These are phyloP conservation scores for Mallotus nudiflorus DNA, from an alignment of 345 rosid genomes.

Conservation along the genomic window DNA sequence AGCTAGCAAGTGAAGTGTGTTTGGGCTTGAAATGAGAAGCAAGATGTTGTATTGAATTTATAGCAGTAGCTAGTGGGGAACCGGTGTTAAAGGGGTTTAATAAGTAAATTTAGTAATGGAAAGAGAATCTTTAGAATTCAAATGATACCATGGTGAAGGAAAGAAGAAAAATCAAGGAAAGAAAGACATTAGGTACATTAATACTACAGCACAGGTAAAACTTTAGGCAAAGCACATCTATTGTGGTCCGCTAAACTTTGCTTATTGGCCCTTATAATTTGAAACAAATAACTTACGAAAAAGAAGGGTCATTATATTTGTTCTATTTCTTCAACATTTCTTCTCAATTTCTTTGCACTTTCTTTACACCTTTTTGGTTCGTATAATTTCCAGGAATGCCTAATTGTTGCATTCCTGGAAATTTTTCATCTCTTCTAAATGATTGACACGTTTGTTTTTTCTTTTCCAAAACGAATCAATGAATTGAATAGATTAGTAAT, in stretches of 20 bases:
- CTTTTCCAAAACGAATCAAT: too few species aligned
- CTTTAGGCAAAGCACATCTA: slow-evolving; percentile 5
- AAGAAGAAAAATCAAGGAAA: slow-evolving; percentile 1
- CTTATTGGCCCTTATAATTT: not conserved
- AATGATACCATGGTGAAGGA: not conserved
- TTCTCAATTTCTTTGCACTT: not conserved
- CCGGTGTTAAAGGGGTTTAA: not conserved
- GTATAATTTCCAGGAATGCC: too few species aligned
- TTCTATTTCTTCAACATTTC: not conserved
- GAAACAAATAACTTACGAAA: too few species aligned
- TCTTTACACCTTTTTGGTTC: too few species aligned
- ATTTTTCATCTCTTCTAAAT: not conserved
- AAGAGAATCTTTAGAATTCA: slow-evolving; percentile 13
- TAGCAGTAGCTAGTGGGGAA: not conserved
- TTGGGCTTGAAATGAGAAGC: slow-evolving; percentile 9
- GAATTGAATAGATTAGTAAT: too few species aligned
- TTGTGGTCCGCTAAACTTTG: slow-evolving; percentile 10
- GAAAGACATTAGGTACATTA: not conserved
- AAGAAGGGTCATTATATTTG: not conserved
- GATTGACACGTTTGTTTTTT: too few species aligned
- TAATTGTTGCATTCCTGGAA: not conserved
- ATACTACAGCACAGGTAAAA: not conserved
- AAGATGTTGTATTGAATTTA: slow-evolving; percentile 2
- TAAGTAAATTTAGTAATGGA: not conserved
- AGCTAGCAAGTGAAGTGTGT: not conserved